A percentile compares a stretch with the other conserved stretches of the same genome.
These are phyloP conservation scores for Cytospora leucostoma DNA, from an alignment of 2,329 filamentous ascomycete species.

Conservation along the genomic window DNA sequence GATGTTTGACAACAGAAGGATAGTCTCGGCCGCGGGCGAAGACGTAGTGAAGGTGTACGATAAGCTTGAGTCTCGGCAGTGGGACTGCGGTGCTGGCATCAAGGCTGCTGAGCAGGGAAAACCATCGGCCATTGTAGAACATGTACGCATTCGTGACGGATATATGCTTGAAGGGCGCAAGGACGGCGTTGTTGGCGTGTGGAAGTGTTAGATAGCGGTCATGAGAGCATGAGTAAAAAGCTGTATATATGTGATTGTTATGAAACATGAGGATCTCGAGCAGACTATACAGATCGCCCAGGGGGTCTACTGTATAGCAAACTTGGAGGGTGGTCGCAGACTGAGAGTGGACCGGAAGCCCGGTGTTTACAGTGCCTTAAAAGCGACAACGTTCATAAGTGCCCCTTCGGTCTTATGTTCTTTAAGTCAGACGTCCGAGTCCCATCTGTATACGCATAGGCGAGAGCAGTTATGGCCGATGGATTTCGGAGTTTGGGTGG, in stretches of 20 bases:
- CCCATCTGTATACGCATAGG: not conserved
- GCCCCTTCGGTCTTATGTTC: no score
- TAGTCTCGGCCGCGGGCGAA: constrained; percentile 87
- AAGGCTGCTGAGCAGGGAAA: constrained; percentile 67
- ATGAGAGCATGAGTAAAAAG: not conserved
- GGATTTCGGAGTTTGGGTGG: not conserved
- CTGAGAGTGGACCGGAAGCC: not conserved
- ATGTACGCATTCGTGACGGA: constrained; percentile 87
- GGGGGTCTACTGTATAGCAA: no score
- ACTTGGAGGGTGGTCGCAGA: not conserved
- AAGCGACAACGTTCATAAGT: not conserved
- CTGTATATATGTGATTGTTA: constrained; percentile 17
- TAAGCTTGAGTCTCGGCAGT: constrained; percentile 92
- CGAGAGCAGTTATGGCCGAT: not conserved
- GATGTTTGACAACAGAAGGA: constrained; percentile 93
- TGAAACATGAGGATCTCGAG: not conserved
- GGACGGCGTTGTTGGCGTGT: constrained; percentile 87
- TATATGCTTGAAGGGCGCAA: constrained; percentile 89
- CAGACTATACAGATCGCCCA: not conserved
- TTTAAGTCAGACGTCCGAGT: no score
- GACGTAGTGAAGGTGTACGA: constrained; percentile 97
- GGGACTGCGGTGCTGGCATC: constrained; percentile 90
- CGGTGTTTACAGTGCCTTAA: not conserved
- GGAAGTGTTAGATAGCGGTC: constrained; percentile 64
- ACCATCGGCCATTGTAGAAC: constrained; percentile 72